A percentile compares a stretch with the other conserved stretches of the same genome.
Evolutionary conservation across 257 asterid genomes (phyloP).

Genomic region (Fraxinus americana): DNA sequence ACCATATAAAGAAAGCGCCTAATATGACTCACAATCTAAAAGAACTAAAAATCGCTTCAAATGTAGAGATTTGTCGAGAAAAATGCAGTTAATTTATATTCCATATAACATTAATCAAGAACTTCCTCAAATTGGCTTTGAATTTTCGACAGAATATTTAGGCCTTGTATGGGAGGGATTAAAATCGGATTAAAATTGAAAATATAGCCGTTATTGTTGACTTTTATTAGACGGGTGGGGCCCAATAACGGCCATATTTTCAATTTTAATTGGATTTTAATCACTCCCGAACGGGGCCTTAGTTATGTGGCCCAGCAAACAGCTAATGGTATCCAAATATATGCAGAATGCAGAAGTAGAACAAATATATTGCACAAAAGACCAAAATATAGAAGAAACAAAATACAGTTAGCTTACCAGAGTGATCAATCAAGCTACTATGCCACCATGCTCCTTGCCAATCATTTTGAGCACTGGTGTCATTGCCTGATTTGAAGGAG

Average conservation of each 20-base stretch:
- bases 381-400: constrained; percentile 1
- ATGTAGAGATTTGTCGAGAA: background rate
- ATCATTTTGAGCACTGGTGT: constrained; percentile 57
- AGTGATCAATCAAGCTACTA: constrained; percentile 49
- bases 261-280: too few relatives aligned
- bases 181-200: too few relatives aligned
- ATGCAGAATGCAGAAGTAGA: background rate
- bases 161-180: too few relatives aligned
- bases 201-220: too few relatives aligned
- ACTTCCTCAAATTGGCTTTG: background rate
- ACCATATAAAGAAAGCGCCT: background rate
- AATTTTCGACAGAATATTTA: background rate
- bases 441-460: constrained; percentile 85
- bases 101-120: background rate
- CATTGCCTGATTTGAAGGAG: constrained; percentile 42
- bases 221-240: too few relatives aligned
- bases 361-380: background rate
- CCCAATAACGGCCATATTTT: too few relatives aligned
- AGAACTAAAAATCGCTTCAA: background rate
- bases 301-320: background rate
- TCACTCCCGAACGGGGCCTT: too few relatives aligned
- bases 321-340: background rate
- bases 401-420: constrained; percentile 37
- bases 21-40: background rate
- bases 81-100: background rate